Percentiles rank a stretch among this genome's conserved stretches.
Evolutionary conservation across 2,329 filamentous ascomycete genomes (phyloP).

Genomic region (Juglanconis oblonga): DNA sequence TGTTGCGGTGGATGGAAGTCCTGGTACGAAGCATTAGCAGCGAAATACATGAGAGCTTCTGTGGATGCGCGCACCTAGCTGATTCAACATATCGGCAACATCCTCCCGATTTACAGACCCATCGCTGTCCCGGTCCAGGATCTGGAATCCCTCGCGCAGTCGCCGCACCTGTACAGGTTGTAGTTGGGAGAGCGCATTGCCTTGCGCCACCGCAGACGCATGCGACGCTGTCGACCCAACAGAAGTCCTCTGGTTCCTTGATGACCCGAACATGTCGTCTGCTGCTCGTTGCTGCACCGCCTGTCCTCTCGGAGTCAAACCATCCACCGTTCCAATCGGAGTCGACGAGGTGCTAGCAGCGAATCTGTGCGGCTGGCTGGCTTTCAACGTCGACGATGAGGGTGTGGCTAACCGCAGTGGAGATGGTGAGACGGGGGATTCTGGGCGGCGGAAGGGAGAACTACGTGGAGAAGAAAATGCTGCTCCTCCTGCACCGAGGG

Average conservation of each 20-base stretch:
- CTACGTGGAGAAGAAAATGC: slow-evolving; percentile 55
- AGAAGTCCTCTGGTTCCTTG: slow-evolving; percentile 30
- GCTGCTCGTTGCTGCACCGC: slow-evolving; percentile 12
- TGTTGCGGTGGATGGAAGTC: slow-evolving; percentile 68
- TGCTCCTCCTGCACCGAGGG: slow-evolving; percentile 1
- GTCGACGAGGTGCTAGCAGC: slow-evolving; percentile 31
- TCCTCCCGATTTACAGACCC: slow-evolving; percentile 79
- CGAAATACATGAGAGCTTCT: too few relatives aligned
- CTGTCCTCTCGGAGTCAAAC: slow-evolving; percentile 35
- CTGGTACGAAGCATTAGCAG: slow-evolving; percentile 35
- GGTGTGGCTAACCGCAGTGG: slow-evolving; percentile 64
- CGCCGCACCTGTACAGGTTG: slow-evolving; percentile 81
- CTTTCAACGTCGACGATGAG: slow-evolving; percentile 57
- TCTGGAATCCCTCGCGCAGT: slow-evolving; percentile 89
- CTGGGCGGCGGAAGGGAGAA: slow-evolving; percentile 62
- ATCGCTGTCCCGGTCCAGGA: slow-evolving; percentile 85
- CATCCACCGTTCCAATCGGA: slow-evolving; percentile 26
- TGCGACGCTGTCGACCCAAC: slow-evolving; percentile 31
- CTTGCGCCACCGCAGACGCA: slow-evolving; percentile 37
- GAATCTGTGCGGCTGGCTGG: slow-evolving; percentile 38
- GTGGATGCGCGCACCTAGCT: slow-evolving; percentile 59
- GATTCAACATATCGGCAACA: slow-evolving; percentile 81
- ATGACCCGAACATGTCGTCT: slow-evolving; percentile 36
- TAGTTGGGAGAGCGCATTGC: slow-evolving; percentile 66
- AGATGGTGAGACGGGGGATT: slow-evolving; percentile 64